phyloP scores from a whole-genome alignment of 805 yeast genomes.

The Kazachstania bromeliacearum region DNA sequence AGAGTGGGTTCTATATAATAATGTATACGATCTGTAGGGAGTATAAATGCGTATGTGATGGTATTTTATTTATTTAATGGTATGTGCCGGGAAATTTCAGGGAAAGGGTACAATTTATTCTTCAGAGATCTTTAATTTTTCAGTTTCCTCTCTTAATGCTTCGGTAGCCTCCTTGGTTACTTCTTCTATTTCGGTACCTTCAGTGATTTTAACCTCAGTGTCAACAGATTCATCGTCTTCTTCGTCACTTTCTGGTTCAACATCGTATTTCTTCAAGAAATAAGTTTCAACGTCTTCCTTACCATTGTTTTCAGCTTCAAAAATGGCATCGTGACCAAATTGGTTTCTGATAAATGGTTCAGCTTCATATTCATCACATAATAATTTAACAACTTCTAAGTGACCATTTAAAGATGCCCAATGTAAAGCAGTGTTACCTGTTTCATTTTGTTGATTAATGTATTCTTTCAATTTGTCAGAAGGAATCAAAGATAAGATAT shows the following conservation, averaged over 20 bases:
- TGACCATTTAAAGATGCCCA: constrained; percentile 95
- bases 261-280: constrained; percentile 62
- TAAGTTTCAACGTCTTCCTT: constrained; percentile 71
- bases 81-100: not conserved
- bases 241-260: constrained; percentile 50
- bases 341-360: constrained; percentile 74
- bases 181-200: constrained; percentile 44
- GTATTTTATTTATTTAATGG: too few relatives aligned
- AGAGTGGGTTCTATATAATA: too few relatives aligned
- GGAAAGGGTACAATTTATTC: not conserved
- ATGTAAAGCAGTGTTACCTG: constrained; percentile 90
- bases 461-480: constrained; percentile 36
- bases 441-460: constrained; percentile 51
- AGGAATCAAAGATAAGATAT: constrained; percentile 41
- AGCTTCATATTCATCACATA: constrained; percentile 67
- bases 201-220: constrained; percentile 32
- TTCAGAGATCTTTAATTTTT: constrained; percentile 12
- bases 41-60: too few relatives aligned
- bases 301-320: constrained; percentile 76
- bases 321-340: constrained; percentile 74
- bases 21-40: too few relatives aligned
- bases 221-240: constrained; percentile 33
- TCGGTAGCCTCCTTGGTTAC: constrained; percentile 41
- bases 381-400: constrained; percentile 51
- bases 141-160: constrained; percentile 27